Evolutionary conservation across 805 yeast species (phyloP).

Genomic region (Blastobotrys mokoenaii): DNA sequence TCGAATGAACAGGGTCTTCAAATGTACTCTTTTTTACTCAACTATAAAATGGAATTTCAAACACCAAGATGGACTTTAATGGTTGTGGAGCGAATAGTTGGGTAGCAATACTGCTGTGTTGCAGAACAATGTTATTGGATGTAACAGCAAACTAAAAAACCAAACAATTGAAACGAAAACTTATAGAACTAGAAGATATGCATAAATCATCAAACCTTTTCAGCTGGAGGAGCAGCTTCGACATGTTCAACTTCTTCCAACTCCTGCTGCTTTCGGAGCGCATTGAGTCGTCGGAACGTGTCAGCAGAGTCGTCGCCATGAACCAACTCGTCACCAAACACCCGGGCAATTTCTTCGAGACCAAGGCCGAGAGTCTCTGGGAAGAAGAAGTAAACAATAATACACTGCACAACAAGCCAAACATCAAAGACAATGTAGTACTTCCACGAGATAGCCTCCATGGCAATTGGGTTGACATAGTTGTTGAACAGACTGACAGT

Average conservation of each 20-base stretch:
- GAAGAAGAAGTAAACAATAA: conserved; percentile 29
- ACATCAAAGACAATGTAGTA: conserved; percentile 33
- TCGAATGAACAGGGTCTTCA: no score
- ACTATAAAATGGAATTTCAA: no score
- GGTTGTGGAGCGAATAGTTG: no score
- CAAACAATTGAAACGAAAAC: no score
- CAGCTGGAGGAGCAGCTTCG: not conserved
- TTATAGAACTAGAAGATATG: no score
- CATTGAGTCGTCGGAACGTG: not conserved
- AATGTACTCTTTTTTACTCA: no score
- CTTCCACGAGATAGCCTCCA: conserved; percentile 36
- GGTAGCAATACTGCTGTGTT: no score
- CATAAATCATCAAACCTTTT: not conserved
- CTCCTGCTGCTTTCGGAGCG: not conserved
- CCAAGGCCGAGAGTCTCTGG: conserved; percentile 37
- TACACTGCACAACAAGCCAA: conserved; percentile 25
- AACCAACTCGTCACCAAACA: conserved; percentile 28
- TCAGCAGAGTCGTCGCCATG: conserved; percentile 4
- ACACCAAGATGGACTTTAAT: no score
- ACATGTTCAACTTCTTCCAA: no score
- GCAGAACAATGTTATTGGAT: no score
- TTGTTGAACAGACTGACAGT: conserved; percentile 25
- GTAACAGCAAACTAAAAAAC: no score
- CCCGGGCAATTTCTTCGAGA: conserved; percentile 36
- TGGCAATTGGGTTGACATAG: conserved; percentile 33